A percentile compares a stretch with the other conserved stretches of the same genome.
These are phyloP conservation scores for Linum lewisii DNA, from an alignment of 345 rosid genomes.

Conservation along the genomic window DNA sequence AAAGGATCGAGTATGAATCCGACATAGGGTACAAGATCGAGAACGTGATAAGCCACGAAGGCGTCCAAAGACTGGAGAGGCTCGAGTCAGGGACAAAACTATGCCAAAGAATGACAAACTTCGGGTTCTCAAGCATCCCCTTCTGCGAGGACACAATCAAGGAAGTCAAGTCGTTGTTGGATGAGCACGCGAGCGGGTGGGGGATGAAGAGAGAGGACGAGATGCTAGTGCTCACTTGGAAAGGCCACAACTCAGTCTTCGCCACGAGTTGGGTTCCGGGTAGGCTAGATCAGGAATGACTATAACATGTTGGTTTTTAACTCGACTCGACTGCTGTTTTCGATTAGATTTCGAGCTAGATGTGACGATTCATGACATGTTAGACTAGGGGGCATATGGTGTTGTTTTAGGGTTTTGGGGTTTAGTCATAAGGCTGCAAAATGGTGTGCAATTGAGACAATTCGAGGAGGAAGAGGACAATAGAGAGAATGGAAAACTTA, in stretches of 20 bases:
- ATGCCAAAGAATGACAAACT: conserved; percentile 41
- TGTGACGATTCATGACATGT: background rate
- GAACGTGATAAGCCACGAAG: conserved; percentile 44
- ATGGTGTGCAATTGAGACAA: background rate
- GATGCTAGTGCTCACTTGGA: conserved; percentile 60
- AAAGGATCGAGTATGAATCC: conserved; percentile 53
- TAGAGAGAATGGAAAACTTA: too few species aligned
- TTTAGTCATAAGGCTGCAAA: background rate
- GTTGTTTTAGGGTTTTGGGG: too few species aligned
- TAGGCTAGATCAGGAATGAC: conserved; percentile 16
- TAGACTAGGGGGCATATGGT: background rate
- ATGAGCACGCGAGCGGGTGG: conserved; percentile 68
- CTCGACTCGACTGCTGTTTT: background rate
- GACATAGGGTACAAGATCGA: conserved; percentile 55
- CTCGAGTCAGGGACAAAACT: conserved; percentile 35
- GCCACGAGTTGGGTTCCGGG: conserved; percentile 52
- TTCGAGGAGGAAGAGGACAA: background rate
- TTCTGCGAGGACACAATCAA: conserved; percentile 44
- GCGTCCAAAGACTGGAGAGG: conserved; percentile 43
- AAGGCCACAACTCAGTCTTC: conserved; percentile 65
- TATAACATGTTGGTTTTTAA: too few species aligned
- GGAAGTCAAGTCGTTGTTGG: conserved; percentile 45
- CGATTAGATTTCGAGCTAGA: background rate
- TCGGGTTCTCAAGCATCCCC: conserved; percentile 31
- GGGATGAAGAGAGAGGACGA: conserved; percentile 71